Evolutionary conservation across 805 yeast species (phyloP).

Genomic region (Naumovozyma dairenensis): DNA sequence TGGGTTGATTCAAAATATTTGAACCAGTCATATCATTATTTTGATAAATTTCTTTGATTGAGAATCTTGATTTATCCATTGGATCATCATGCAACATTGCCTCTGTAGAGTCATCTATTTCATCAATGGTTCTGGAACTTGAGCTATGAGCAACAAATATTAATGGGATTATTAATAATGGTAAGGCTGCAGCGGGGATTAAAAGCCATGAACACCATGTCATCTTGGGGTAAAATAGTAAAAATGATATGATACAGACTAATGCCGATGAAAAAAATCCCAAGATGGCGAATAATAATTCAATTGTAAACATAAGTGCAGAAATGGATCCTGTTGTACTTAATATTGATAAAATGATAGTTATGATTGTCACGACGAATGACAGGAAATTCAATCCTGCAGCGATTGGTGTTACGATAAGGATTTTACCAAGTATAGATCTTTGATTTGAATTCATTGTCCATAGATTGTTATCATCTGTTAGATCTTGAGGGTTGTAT

Average conservation of each 20-base stretch:
- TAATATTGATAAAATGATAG: constrained; percentile 25
- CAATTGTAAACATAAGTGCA: constrained; percentile 31
- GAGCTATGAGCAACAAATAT: constrained; percentile 33
- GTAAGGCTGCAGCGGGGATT: constrained; percentile 54
- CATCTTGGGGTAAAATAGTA: constrained; percentile 55
- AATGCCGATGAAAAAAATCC: constrained; percentile 47
- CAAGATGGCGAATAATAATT: constrained; percentile 37
- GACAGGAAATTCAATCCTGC: constrained; percentile 50
- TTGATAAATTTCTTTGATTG: background rate
- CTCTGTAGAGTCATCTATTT: constrained; percentile 17
- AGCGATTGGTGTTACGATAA: constrained; percentile 57
- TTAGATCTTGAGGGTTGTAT: constrained; percentile 30
- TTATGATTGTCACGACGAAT: constrained; percentile 29
- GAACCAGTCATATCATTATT: background rate
- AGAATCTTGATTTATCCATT: constrained; percentile 2
- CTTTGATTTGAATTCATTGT: constrained; percentile 37
- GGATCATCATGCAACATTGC: constrained; percentile 7
- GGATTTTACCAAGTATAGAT: constrained; percentile 41
- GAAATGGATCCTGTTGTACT: constrained; percentile 7
- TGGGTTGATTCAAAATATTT: constrained; percentile 1
- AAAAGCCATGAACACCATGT: constrained; percentile 68
- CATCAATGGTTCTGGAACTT: constrained; percentile 1
- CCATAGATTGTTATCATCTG: constrained; percentile 37
- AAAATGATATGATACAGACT: constrained; percentile 42
- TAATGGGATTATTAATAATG: constrained; percentile 42